Evolutionary conservation across 495 filamentous ascomycete species (phyloP), one percentile per base, ranked within the genome.

Genomic region (Aspergillus olivimuriae): DNA sequence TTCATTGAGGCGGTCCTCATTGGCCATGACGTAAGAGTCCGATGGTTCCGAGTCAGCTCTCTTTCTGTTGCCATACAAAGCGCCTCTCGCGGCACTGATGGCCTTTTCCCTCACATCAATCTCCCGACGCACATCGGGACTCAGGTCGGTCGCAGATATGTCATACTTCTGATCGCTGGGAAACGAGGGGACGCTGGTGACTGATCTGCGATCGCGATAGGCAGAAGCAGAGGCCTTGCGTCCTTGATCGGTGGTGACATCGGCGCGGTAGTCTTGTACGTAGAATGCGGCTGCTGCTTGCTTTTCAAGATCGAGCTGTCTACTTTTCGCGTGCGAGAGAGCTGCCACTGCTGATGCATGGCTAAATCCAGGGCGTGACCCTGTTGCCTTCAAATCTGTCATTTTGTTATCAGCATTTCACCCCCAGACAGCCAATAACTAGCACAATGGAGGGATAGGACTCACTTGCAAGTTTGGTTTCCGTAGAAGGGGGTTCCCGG

Each of bases 151-250:
- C 19, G 31, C 23, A 20, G 50, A 45, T 7, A 39, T 24, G 10
- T 55, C 55, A 5, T 50, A 37, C 18, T 53, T 49, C 10, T 46
- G 21, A 14, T 7, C 31, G 2, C 15, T 12, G 50, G 34, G n/a
- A n/a, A n/a, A 3, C 8, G 51, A 18, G 12, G 58, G 52, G 18
- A 44, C 21, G 24, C 28, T 45, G 1, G 49, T 33, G 4, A 51
- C 26, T 18, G 49, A 36, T 37, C 61, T 66, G 15, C 76, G 78
- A 39, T 84, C 80, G 42, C 74, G 78, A 20, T 77, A 72, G 5
- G 87, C 88, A 2, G 82, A 60, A 18, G 85, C 50, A 0, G 89
- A 88, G 16, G 88, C 88, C 47, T 84, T 87, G 7, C 82, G 75
- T 23, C 83, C 82, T 36, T 80, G 74, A 4, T 75, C 57, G 50